Base-by-base conservation (phyloP, 345 rosid species). In the Sisymbrium altissimum region DNA sequence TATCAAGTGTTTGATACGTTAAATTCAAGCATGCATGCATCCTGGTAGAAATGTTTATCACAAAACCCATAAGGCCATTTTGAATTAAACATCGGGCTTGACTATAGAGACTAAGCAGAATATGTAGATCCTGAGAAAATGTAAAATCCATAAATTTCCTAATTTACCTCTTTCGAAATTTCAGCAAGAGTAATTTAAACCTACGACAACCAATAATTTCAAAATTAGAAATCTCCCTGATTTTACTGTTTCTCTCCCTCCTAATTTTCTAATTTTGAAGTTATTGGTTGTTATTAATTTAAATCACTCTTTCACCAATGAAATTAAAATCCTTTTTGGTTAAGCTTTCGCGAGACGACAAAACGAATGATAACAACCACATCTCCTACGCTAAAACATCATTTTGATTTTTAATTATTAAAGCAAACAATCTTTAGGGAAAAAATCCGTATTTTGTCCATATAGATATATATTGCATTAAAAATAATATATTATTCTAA, bases 361-460 rank as follows among this genome's bases (percentile, higher is more conserved):
- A 23, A 52, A 15, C n/a, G 57, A 68, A 61, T 68, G 68, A 61
- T 75, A 41, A 68, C 69, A 68, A 75, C 64, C 74, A 67, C 56
- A 59, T 67, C 8, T 8, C 66, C 2, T 21, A 50, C 14, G 63
- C 11, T 40, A 59, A 33, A 58, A 41, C 68, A 75, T 60, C 68
- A 68, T 75, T 68, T 60, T 49, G 48, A 49, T 75, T 67, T 60
- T 35, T 68, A 59, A 59, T 74, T 58, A 75, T 60, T 75, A 68
- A 68, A 68, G 68, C 68, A 40, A 49, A 5, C 39, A 30, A 67
- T 50, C 38, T 75, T 68, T 50, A 39, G 9, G 32, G 63, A 52
- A 50, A 52, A 50, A 52, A 75, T 60, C 48, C 32, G 46, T 59
- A 17, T 60, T 59, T 41, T 60, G 21, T 30, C 68, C 40, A 52